Evolutionary conservation across 306 rosid species (phyloP).

Genomic region (Alnus glutinosa): DNA sequence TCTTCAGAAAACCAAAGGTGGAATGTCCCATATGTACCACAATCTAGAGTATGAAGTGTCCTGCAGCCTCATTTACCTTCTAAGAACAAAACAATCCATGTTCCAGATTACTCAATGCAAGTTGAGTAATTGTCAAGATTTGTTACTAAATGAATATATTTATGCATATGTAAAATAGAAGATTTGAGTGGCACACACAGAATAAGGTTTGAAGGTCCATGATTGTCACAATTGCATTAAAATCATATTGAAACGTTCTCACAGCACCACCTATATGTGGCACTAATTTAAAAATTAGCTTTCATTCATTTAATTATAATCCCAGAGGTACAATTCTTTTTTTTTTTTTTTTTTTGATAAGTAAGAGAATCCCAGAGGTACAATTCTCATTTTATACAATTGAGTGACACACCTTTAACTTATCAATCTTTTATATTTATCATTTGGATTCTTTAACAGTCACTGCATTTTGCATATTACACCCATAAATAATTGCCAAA

Average conservation of each 20-base stretch:
- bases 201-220: background rate
- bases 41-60: background rate
- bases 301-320: background rate
- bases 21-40: background rate
- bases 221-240: background rate
- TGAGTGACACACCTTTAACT: background rate
- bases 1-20: background rate
- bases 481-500: background rate
- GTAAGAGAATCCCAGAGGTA: no score
- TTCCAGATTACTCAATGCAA: background rate
- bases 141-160: background rate
- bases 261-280: background rate
- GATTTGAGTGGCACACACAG: background rate
- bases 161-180: background rate
- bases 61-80: background rate
- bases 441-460: constrained; percentile 17
- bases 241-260: background rate
- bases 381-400: background rate
- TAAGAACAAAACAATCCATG: background rate
- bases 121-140: background rate
- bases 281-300: background rate
- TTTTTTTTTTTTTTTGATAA: no score
- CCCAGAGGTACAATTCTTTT: background rate
- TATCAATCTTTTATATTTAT: background rate
- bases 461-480: background rate